Base-by-base conservation (phyloP, 2,329 filamentous ascomycete species). In the Akanthomyces lecanii region DNA sequence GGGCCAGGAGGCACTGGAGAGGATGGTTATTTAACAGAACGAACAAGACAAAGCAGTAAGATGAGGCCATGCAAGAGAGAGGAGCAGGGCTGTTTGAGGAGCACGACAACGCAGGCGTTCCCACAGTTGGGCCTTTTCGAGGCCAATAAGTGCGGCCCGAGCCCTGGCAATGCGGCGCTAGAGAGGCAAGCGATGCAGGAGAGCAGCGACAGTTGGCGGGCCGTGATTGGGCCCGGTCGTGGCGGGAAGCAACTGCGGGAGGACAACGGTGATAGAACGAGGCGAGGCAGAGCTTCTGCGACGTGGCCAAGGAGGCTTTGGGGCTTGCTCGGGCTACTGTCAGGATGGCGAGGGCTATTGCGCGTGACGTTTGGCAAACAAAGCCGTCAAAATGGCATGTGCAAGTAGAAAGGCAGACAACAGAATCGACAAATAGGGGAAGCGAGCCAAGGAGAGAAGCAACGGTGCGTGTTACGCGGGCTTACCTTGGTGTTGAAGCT, bases 141-240 rank as follows among this genome's bases (percentile, higher is more conserved):
- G 60, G 52, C 52, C 60, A 55, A 62, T 55, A 55, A 50, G 44
- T 56, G 60, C 60, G 60, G 52, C 60, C 51, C 52, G 44, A 62
- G 61, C 61, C 61, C 61, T 63, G 53, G n/a, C 61, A 42, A 30
- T 58, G 54, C 61, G 36, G 61, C 61, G 61, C 61, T 63, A 57
- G 53, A 63, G 60, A 57, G 53, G 52, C 45, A 40, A 56, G 61
- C 18, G 61, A 63, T 58, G 61, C 54, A 63, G 61, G 47, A 58
- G 47, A 58, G n/a, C 40, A 69, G 67, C 66, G 73, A 73, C 73
- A 75, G 73, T 67, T 75, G 73, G 73, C 73, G 68, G 61, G 67
- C 67, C 69, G 66, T 75, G 73, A 75, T 75, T 75, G 73, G 73
- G 66, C 51, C 55, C 38, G 25, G 42, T 36, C n/a, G 50, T 30